Percentiles rank a stretch among this genome's conserved stretches.
Evolutionary conservation across 2,329 filamentous ascomycete species (phyloP).

Genomic region (Microdochium paspali): DNA sequence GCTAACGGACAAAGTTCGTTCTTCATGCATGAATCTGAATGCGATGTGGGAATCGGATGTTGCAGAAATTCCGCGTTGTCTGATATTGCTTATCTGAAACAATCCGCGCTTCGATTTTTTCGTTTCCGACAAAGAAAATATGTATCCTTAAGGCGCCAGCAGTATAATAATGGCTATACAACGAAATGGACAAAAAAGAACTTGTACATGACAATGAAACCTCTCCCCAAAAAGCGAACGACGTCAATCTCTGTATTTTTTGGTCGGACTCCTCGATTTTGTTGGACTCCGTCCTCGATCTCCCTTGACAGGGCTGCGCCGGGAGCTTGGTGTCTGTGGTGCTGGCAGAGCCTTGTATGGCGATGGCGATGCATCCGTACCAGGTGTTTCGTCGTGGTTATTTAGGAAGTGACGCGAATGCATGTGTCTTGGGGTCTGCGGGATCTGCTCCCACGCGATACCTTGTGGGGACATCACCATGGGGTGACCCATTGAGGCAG

Average conservation of each 20-base stretch:
- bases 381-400: constrained; percentile 23
- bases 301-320: constrained; percentile 38
- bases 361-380: constrained; percentile 41
- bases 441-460: constrained; percentile 11
- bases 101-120: no score
- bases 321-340: constrained; percentile 33
- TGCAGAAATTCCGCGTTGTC: no score
- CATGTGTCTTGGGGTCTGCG: constrained; percentile 16
- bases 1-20: no score
- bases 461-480: constrained; percentile 4
- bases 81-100: no score
- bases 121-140: no score
- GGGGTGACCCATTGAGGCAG: constrained; percentile 10
- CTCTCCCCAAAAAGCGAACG: background rate
- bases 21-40: no score
- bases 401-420: constrained; percentile 8
- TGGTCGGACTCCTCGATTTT: constrained; percentile 31
- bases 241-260: constrained; percentile 17
- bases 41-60: no score
- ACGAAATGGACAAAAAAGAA: background rate
- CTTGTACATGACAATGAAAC: background rate
- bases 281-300: constrained; percentile 36
- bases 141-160: no score
- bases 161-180: background rate
- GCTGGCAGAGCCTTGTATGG: constrained; percentile 29